A percentile compares a stretch with the other conserved stretches of the same genome.
Conservation (phyloP, 2,329 filamentous ascomycete species). For the Colletotrichum tanaceti region DNA sequence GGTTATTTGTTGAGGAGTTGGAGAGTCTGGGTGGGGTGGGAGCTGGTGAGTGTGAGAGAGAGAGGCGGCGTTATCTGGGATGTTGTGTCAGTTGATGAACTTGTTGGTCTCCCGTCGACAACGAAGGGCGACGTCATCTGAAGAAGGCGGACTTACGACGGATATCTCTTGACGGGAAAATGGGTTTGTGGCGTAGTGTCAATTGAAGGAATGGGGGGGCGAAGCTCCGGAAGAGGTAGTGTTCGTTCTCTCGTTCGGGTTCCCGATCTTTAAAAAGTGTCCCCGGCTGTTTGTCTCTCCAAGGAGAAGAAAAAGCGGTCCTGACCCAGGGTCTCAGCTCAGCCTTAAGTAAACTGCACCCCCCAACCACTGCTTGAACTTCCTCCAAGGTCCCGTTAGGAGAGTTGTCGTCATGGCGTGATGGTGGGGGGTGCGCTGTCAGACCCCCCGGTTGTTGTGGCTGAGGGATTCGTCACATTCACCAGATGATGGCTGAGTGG, state of each 20-base stretch:
- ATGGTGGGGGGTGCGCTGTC: conserved; percentile 20
- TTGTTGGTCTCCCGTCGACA: too few relatives aligned
- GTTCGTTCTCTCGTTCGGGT: neutral
- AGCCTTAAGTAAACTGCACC: conserved; percentile 32
- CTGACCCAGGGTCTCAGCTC: conserved; percentile 12
- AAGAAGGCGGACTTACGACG: neutral
- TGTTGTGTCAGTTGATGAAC: neutral
- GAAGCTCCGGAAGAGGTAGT: neutral
- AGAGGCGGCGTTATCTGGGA: neutral
- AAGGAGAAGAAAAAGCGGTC: conserved; percentile 22
- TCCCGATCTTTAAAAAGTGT: too few relatives aligned
- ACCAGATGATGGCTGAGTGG: neutral
- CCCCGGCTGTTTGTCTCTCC: neutral
- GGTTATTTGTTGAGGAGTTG: neutral
- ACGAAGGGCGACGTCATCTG: conserved; percentile 25
- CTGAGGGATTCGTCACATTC: conserved; percentile 21
- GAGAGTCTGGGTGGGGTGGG: too few relatives aligned
- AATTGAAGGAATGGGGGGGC: neutral
- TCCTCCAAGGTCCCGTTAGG: conserved; percentile 30
- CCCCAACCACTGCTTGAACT: conserved; percentile 20
- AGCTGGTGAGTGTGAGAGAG: too few relatives aligned
- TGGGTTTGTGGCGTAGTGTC: neutral
- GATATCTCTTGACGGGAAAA: neutral
- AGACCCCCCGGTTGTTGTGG: conserved; percentile 15
- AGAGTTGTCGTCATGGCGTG: conserved; percentile 36